phyloP scores from a whole-genome alignment of 495 filamentous ascomycete genomes.

The Neurospora sp. region DNA sequence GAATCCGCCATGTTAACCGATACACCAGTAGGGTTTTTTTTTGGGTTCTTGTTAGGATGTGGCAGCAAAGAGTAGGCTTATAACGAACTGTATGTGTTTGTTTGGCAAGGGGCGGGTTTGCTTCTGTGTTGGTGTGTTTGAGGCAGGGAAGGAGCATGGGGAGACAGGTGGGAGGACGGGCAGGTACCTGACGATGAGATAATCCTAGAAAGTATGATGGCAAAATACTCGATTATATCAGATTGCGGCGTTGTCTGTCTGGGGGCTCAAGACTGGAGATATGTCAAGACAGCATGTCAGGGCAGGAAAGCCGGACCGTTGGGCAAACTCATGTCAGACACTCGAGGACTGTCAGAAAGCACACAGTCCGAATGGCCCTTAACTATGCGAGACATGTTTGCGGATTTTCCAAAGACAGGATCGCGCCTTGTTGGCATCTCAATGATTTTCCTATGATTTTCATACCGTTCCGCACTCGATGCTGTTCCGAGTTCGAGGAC shows the following conservation, averaged over 20 bases:
- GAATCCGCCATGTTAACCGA: not conserved
- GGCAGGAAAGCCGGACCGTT: not conserved
- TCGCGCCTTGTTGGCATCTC: not conserved
- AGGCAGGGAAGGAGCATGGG: not conserved
- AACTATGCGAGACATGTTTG: not conserved
- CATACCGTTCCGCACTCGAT: not conserved
- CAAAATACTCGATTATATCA: no score
- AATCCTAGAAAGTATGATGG: not conserved
- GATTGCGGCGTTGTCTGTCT: no score
- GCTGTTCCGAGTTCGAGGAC: not conserved
- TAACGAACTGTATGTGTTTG: not conserved
- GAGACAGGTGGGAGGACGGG: not conserved
- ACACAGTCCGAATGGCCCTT: not conserved
- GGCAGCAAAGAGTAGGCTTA: rapidly evolving
- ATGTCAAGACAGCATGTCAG: not conserved
- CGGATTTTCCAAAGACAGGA: no score
- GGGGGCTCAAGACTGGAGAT: no score
- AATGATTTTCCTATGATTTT: not conserved
- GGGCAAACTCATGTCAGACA: not conserved
- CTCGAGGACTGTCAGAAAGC: not conserved
- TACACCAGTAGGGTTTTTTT: not conserved
- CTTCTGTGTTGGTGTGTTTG: not conserved
- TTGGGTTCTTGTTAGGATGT: not conserved
- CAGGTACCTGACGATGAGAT: not conserved
- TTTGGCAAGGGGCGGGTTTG: not conserved